Conservation (phyloP, 1,284 basidiomycete genomes). For the Malassezia cuniculi region DNA sequence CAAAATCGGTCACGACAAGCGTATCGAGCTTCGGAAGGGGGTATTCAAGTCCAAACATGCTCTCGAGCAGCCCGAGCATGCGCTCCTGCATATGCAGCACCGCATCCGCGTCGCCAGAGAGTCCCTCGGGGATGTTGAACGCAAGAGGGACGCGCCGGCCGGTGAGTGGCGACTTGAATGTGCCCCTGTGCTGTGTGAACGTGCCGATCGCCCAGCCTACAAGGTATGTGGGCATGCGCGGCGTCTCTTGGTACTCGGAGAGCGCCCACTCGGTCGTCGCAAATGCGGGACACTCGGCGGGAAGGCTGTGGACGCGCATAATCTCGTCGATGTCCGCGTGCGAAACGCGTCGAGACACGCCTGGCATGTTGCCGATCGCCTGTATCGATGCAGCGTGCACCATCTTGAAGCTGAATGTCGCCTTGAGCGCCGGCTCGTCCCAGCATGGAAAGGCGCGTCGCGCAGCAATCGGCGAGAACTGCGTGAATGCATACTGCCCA, state of each 20-base stretch:
- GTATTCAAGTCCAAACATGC: slow-evolving; percentile 71
- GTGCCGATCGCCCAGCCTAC: slow-evolving; percentile 80
- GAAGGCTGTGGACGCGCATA: too few relatives aligned
- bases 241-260: slow-evolving; percentile 31
- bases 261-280: too few relatives aligned
- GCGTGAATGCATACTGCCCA: slow-evolving; percentile 38
- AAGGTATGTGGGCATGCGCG: slow-evolving; percentile 71
- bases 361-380: slow-evolving; percentile 63
- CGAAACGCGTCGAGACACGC: not conserved
- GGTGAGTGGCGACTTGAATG: slow-evolving; percentile 66
- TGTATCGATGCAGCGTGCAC: slow-evolving; percentile 60
- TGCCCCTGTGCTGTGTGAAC: slow-evolving; percentile 60
- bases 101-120: slow-evolving; percentile 58
- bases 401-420: slow-evolving; percentile 66
- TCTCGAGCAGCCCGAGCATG: slow-evolving; percentile 76
- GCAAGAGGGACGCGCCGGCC: slow-evolving; percentile 68
- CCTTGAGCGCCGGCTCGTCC: slow-evolving; percentile 92
- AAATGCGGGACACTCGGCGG: too few relatives aligned
- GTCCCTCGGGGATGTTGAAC: slow-evolving; percentile 65
- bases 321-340: slow-evolving; percentile 49
- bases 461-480: slow-evolving; percentile 65
- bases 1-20: slow-evolving; percentile 56
- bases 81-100: slow-evolving; percentile 74
- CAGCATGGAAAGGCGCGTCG: slow-evolving; percentile 53
- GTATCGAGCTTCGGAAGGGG: slow-evolving; percentile 62